phyloP scores from a whole-genome alignment of 768 basidiomycete species.

The Hypholoma fasciculare region DNA sequence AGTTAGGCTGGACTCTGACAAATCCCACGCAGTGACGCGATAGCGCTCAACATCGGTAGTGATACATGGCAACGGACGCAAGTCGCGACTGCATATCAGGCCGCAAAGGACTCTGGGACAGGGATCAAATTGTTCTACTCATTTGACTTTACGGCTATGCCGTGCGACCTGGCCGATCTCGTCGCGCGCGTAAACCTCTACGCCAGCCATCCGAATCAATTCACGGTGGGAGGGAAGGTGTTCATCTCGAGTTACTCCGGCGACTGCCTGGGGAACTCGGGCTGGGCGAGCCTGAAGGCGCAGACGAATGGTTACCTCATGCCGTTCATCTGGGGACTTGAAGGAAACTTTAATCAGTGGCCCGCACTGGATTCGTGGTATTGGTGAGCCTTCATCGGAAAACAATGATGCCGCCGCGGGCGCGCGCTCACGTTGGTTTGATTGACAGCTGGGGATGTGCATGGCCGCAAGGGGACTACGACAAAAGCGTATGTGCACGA shows the following conservation, averaged over 20 bases:
- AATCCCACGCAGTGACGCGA: constrained; percentile 43
- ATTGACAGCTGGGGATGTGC: constrained; percentile 56
- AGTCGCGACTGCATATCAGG: constrained; percentile 49
- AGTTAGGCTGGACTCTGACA: constrained; percentile 14
- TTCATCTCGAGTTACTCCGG: constrained; percentile 66
- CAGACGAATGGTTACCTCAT: constrained; percentile 46
- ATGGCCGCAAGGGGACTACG: constrained; percentile 52
- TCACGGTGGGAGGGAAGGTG: constrained; percentile 50
- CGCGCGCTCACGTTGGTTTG: not conserved
- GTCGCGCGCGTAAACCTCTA: constrained; percentile 48
- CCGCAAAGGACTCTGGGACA: constrained; percentile 40
- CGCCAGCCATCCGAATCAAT: constrained; percentile 51
- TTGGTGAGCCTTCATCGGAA: constrained; percentile 31
- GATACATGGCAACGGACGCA: constrained; percentile 52
- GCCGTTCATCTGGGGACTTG: constrained; percentile 59
- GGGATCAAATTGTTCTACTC: constrained; percentile 57
- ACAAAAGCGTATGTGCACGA: constrained; percentile 37
- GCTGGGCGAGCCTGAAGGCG: constrained; percentile 47
- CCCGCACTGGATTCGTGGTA: constrained; percentile 50
- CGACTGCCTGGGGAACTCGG: constrained; percentile 55
- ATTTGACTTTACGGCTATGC: constrained; percentile 55
- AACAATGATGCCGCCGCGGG: too few species aligned
- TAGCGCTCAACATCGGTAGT: constrained; percentile 63
- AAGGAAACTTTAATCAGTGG: constrained; percentile 45
- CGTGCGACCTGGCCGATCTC: constrained; percentile 42